Evolutionary conservation across 1,139 yeast species (phyloP).

Genomic region (Kodamaea alishanica): DNA sequence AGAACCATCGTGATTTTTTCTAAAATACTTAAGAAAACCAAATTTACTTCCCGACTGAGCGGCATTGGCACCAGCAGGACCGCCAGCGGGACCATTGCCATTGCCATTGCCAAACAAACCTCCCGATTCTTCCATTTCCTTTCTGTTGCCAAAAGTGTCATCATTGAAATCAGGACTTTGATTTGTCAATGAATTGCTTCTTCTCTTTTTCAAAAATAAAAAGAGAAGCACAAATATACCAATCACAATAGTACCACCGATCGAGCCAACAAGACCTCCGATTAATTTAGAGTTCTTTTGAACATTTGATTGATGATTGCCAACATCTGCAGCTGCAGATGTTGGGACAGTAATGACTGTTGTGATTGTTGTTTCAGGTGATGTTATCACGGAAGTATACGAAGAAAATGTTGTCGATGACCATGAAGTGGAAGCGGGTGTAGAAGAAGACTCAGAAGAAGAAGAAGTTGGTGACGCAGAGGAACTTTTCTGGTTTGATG

Average conservation of each 20-base stretch:
- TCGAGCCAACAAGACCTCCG: constrained; percentile 48
- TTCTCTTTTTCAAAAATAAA: constrained; percentile 34
- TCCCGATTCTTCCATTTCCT: constrained; percentile 7
- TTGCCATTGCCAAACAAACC: constrained; percentile 4
- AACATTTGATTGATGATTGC: constrained; percentile 17
- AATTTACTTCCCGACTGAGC: constrained; percentile 6
- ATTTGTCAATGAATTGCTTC: constrained; percentile 30
- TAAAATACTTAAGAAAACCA: constrained; percentile 33
- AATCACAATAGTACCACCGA: constrained; percentile 44
- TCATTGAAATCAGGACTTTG: constrained; percentile 47
- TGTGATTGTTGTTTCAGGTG: constrained; percentile 41
- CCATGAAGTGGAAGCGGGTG: constrained; percentile 1
- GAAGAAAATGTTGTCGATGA: constrained; percentile 13
- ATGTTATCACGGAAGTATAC: constrained; percentile 24
- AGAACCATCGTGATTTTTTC: constrained; percentile 11
- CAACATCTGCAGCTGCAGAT: constrained; percentile 13
- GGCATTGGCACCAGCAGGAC: constrained; percentile 1
- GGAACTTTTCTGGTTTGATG: constrained; percentile 2
- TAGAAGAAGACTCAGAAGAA: constrained; percentile 1
- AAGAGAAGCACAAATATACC: constrained; percentile 38
- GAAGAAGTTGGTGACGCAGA: neutral
- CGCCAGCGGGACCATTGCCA: constrained; percentile 1
- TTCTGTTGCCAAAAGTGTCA: constrained; percentile 13
- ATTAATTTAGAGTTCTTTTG: constrained; percentile 36
- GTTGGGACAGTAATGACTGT: constrained; percentile 42